Percentiles rank a stretch among this genome's conserved stretches.
phyloP scores from a whole-genome alignment of 306 rosid genomes.

The Begonia masoniana region DNA sequence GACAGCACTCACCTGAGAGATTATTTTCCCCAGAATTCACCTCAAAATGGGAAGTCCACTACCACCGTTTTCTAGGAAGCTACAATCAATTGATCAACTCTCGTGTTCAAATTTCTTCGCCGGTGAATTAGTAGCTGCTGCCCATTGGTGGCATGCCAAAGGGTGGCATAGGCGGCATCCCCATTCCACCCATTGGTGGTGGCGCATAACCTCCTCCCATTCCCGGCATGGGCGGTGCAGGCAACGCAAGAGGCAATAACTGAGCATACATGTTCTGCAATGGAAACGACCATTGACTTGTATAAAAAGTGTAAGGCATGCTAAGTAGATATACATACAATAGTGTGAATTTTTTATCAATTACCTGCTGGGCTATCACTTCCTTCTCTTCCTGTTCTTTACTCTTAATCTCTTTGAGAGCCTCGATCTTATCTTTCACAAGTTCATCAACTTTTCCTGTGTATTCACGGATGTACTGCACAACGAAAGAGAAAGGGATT shows the following conservation, averaged over 20 bases:
- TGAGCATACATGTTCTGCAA: conserved; percentile 99
- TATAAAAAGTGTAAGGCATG: background rate
- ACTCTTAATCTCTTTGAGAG: conserved; percentile 52
- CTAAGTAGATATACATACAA: too few species aligned
- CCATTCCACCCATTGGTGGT: conserved; percentile 91
- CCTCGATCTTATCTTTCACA: conserved; percentile 79
- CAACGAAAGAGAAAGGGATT: conserved; percentile 1
- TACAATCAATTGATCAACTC: conserved; percentile 5
- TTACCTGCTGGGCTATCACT: conserved; percentile 86
- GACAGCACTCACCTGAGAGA: conserved; percentile 14
- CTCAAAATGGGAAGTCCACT: too few species aligned
- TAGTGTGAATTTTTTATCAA: background rate
- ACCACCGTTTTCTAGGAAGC: conserved; percentile 4
- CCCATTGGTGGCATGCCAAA: conserved; percentile 99
- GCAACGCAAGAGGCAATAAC: conserved; percentile 91
- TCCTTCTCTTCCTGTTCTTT: conserved; percentile 88
- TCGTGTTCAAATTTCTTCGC: background rate
- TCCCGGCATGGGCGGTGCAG: conserved; percentile 96
- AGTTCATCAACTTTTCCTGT: conserved; percentile 94
- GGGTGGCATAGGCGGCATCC: conserved; percentile 99
- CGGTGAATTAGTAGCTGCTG: conserved; percentile 46
- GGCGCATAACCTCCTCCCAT: conserved; percentile 78
- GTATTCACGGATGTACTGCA: conserved; percentile 90
- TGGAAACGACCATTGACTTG: conserved; percentile 10
- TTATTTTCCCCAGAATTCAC: conserved; percentile 22